phyloP scores from a whole-genome alignment of 2,329 filamentous ascomycete genomes.

The Blastomyces percursus region DNA sequence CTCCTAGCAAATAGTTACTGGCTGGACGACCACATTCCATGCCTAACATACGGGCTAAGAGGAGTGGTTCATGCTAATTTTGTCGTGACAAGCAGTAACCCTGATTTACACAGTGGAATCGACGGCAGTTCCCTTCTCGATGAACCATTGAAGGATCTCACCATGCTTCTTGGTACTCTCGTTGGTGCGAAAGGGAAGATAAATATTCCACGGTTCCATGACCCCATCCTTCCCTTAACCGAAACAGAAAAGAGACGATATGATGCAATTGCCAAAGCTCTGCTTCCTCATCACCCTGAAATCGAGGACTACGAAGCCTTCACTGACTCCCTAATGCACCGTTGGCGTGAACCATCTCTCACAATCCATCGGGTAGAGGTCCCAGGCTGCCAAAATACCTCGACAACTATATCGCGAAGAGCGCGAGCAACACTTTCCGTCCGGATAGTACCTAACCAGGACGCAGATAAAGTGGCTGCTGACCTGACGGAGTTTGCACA shows the following conservation, averaged over 20 bases:
- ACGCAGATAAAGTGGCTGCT: constrained; percentile 63
- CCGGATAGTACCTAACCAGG: constrained; percentile 86
- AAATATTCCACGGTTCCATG: constrained; percentile 79
- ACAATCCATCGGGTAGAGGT: constrained; percentile 91
- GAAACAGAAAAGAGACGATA: constrained; percentile 69
- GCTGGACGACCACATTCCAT: constrained; percentile 92
- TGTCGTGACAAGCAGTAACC: constrained; percentile 71
- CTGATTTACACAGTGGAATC: constrained; percentile 92
- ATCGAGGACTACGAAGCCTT: constrained; percentile 56
- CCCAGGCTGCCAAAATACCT: constrained; percentile 76
- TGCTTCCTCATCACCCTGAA: constrained; percentile 60
- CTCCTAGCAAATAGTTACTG: constrained; percentile 96
- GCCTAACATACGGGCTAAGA: constrained; percentile 84
- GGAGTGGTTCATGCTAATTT: constrained; percentile 91
- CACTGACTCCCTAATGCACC: constrained; percentile 75
- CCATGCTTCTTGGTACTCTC: constrained; percentile 67
- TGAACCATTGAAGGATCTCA: constrained; percentile 84
- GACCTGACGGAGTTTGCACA: constrained; percentile 57
- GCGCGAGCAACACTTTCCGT: constrained; percentile 83
- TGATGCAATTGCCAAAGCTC: constrained; percentile 66
- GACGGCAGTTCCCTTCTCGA: constrained; percentile 79
- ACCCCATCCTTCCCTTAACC: constrained; percentile 65
- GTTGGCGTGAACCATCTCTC: constrained; percentile 89
- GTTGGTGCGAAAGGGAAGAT: constrained; percentile 72
- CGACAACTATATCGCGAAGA: constrained; percentile 71